Base-by-base conservation (phyloP, 1,284 basidiomycete species). In the Cutaneotrichosporon sp. region DNA sequence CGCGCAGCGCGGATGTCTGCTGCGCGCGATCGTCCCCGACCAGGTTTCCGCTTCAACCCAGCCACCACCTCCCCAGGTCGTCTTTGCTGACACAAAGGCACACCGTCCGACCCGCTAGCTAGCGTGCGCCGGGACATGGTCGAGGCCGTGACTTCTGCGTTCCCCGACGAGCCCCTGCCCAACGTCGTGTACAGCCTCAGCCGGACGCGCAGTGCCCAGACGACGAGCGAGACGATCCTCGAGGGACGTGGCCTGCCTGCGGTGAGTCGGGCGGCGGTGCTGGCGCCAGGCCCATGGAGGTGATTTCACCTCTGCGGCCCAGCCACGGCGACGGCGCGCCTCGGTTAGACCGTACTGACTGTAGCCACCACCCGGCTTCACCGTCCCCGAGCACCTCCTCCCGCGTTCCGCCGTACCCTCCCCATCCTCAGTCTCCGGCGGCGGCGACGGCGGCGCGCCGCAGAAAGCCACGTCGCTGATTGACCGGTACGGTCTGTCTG, bases 141-240 rank as follows among this genome's bases (percentile, higher is more conserved):
- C 54, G 68, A 73, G 39, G 69, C 69, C 5, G 66, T 77, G 8
- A 64, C 69, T n/a, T 52, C 65, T 4, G 67, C 72, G 0, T 77
- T 77, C 60, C 75, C 75, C 1, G 60, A 75, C 52, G 62, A 74
- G 13, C 67, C 69, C 9, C 35, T 68, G n/a, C 51, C 63, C 1
- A 63, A 67, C 39, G 69, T 77, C 52, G 65, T 75, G 18, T 76
- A 72, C 46, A 66, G 65, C 12, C 62, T 77, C n/a, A 67, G 68
- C 8, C 63, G 67, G 56, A 76, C 73, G 3, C 58, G 67, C n/a
- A 68, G 61, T 8, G 66, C 64, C n/a, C 72, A 76, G 60, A 49
- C 64, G 13, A 76, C 75, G 5, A 66, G 64, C 37, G 75, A 77
- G 49, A 62, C 69, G 53, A 72, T 76, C 30, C 60, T 77, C 4